Evolutionary conservation across 2,329 filamentous ascomycete species (phyloP), one percentile per base, ranked within the genome.

Genomic region (Apiospora saccharicola): DNA sequence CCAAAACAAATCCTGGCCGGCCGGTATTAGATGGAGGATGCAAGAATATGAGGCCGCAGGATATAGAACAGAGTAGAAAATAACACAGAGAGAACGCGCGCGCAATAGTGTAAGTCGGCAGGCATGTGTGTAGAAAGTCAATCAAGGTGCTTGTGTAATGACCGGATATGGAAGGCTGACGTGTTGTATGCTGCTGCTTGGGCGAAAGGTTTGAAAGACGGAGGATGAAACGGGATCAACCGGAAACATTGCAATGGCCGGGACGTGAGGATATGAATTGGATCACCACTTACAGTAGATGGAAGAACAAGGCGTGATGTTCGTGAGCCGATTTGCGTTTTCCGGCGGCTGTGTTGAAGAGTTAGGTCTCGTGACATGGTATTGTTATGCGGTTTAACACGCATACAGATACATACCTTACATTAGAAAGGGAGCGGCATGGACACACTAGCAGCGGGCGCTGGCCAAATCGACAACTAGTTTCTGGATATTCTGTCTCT

Each of bases 191-290:
- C 16, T 47, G 67, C 13, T 68, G 41, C 67, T 46, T 46, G 67
- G 24, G n/a, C 26, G 26, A 46, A 68, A 41, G 67, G 67, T 46
- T 46, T 68, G 67, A 47, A 47, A 47, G 41, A 26, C 0, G 26
- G n/a, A 47, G 67, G 67, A 68, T 68, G 67, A 68, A 68, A 68
- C 67, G 67, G 67, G 67, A 47, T 47, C 67, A 34, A 26, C 67
- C 67, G 67, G 67, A 37, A 68, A 68, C 67, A 47, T 30, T 30
- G 67, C 67, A 34, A 68, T 68, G 67, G 22, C 26, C n/a, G 67
- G 67, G 10, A n/a, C 16, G n/a, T 10, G 41, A 68, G 22, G 13
- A 68, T 22, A 30, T 30, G 57, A 41, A 41, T 14, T 64, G 57
- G 30, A 64, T 64, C 57, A n/a, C 34, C 10, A 64, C 57, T 64